Conservation (phyloP, 1,284 basidiomycete genomes). For the Trichosporon ovoides region DNA sequence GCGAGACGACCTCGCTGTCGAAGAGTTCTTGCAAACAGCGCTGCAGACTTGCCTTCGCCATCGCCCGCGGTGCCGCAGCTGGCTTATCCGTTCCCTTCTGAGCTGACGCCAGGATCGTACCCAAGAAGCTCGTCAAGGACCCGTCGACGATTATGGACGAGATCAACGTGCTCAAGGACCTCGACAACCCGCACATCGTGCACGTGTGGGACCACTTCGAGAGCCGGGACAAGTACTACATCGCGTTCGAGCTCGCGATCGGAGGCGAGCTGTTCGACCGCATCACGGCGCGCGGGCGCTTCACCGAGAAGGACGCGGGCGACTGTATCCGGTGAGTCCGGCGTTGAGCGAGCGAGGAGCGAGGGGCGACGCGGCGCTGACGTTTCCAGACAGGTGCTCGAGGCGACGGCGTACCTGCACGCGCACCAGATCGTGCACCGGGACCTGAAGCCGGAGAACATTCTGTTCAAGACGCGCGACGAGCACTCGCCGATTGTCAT, state of each 20-base stretch:
- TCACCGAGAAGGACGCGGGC: slow-evolving; percentile 82
- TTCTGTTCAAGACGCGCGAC: slow-evolving; percentile 74
- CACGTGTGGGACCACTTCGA: slow-evolving; percentile 63
- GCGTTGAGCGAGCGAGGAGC: not conserved
- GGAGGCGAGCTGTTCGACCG: slow-evolving; percentile 87
- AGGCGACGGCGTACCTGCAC: slow-evolving; percentile 75
- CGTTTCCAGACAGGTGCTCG: slow-evolving; percentile 55
- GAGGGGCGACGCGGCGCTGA: not conserved
- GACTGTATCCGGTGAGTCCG: slow-evolving; percentile 60
- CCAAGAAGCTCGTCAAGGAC: slow-evolving; percentile 86
- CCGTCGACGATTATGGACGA: slow-evolving; percentile 82
- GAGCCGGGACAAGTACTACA: slow-evolving; percentile 80
- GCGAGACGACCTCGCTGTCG: too few species aligned
- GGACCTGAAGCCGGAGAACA: slow-evolving; percentile 93
- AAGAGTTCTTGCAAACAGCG: too few species aligned
- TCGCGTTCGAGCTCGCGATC: slow-evolving; percentile 82
- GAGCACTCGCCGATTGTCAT: slow-evolving; percentile 76
- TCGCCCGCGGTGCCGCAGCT: too few species aligned
- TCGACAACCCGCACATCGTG: slow-evolving; percentile 85
- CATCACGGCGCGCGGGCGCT: slow-evolving; percentile 73
- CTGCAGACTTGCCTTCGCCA: not conserved
- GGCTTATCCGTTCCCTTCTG: not conserved
- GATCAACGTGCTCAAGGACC: slow-evolving; percentile 78
- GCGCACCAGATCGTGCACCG: slow-evolving; percentile 85
- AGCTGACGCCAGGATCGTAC: slow-evolving; percentile 61